phyloP scores from a whole-genome alignment of 495 filamentous ascomycete species.

The Aspergillus sclerotioniger region DNA sequence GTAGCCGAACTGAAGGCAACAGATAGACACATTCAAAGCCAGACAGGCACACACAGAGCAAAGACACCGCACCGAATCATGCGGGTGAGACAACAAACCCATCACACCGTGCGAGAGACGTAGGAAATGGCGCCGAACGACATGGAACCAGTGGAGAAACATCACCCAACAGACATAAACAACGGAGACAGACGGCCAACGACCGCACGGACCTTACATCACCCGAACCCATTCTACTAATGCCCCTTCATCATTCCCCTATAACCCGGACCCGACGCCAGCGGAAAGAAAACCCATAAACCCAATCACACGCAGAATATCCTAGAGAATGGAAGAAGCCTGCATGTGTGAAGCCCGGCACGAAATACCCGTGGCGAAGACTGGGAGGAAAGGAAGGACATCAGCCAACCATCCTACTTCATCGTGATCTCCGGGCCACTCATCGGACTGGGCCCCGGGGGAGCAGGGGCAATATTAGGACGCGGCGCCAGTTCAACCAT shows the following conservation, averaged over 20 bases:
- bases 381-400: too few species aligned
- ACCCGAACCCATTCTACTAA: not conserved
- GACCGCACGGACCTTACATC: not conserved
- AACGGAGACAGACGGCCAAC: not conserved
- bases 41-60: not conserved
- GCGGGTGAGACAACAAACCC: not conserved
- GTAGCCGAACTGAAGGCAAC: not conserved
- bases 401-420: conserved; percentile 19
- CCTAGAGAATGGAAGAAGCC: not conserved
- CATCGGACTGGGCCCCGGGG: conserved; percentile 27
- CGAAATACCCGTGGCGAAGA: not conserved
- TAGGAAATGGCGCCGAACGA: not conserved
- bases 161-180: not conserved
- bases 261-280: not conserved
- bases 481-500: conserved; percentile 34
- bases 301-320: not conserved
- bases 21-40: not conserved
- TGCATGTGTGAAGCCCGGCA: not conserved
- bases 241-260: not conserved
- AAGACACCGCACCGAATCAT: conserved; percentile 5
- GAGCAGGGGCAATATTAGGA: conserved; percentile 25
- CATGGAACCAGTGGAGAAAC: not conserved
- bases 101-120: not conserved
- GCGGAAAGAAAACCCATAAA: not conserved
- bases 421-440: conserved; percentile 31